phyloP scores from a whole-genome alignment of 1,284 basidiomycete genomes.

The Amylostereum areolatum region DNA sequence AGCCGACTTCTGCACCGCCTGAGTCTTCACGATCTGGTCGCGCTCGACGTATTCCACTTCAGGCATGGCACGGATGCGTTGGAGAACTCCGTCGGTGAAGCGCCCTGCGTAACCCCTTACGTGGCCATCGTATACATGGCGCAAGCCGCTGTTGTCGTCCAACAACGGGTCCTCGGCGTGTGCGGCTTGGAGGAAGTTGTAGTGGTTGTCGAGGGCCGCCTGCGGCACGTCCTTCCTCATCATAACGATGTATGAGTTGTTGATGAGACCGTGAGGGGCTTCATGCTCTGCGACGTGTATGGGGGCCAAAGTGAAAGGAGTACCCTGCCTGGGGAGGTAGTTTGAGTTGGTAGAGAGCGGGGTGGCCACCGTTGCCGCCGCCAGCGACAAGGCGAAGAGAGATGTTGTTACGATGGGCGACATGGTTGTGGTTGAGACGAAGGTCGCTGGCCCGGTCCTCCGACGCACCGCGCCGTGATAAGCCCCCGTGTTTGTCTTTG shows the following conservation, averaged over 20 bases:
- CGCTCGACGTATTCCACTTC: constrained; percentile 92
- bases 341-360: constrained; percentile 63
- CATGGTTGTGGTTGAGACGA: constrained; percentile 32
- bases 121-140: constrained; percentile 68
- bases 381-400: constrained; percentile 38
- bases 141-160: constrained; percentile 44
- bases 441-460: too few species aligned
- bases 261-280: constrained; percentile 67
- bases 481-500: too few species aligned
- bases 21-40: constrained; percentile 84
- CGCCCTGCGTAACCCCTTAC: constrained; percentile 82
- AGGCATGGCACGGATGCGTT: constrained; percentile 79
- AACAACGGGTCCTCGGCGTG: constrained; percentile 48
- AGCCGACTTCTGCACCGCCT: constrained; percentile 69
- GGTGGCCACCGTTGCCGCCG: constrained; percentile 34
- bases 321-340: constrained; percentile 31
- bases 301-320: constrained; percentile 52
- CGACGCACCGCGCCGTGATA: too few species aligned
- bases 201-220: constrained; percentile 61
- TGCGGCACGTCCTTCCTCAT: constrained; percentile 67
- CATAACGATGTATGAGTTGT: constrained; percentile 89
- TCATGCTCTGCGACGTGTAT: constrained; percentile 34
- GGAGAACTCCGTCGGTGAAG: constrained; percentile 73
- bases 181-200: constrained; percentile 61
- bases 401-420: constrained; percentile 29